Evolutionary conservation across 2,329 filamentous ascomycete species (phyloP), one percentile per base, ranked within the genome.

Genomic region (Parastagonospora avenae): DNA sequence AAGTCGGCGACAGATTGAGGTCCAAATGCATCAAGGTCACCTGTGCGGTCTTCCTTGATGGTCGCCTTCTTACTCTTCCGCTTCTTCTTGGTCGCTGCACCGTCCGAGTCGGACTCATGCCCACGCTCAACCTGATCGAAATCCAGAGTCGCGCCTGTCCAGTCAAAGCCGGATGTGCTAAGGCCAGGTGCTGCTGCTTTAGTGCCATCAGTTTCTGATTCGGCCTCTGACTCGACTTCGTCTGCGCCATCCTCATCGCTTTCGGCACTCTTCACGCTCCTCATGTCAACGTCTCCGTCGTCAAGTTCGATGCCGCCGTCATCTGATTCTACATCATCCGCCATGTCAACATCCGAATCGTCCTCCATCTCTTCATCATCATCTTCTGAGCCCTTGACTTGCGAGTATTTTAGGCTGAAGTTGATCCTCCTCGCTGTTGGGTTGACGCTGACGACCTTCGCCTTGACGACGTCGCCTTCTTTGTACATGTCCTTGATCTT

Each of bases 391-490:
- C 85, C 81, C 51, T 87, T 85, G 66, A 99, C 93, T 67, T 96
- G 91, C 8, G 91, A 95, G 32, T 94, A 91, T 76, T 97, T 99
- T 53, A 99, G 79, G 1, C 92, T 91, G 64, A 99, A 91, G 63
- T 85, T 96, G 63, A 99, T 88, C 63, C 89, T 87, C 71, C 87
- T 87, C 73, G 89, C 89, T 60, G 87, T 81, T 4, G 77, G 66
- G 61, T 97, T 88, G 42, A 99, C 79, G 64, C 88, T 89, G 43
- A 97, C 74, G 12, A 99, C 82, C 71, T 90, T 89, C 11, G 93
- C 93, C 78, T 97, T 97, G 57, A 99, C 94, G n/a, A 81, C 78
- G 74, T 99, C 94, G 10, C 92, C 94, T 66, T 92, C 90, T 54
- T 86, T 89, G 74, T 96, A 97, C 35, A 99, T 80, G 67, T 92